Evolutionary conservation across 345 rosid species (phyloP), one percentile per base, ranked within the genome.

Genomic region (Angophora floribunda): DNA sequence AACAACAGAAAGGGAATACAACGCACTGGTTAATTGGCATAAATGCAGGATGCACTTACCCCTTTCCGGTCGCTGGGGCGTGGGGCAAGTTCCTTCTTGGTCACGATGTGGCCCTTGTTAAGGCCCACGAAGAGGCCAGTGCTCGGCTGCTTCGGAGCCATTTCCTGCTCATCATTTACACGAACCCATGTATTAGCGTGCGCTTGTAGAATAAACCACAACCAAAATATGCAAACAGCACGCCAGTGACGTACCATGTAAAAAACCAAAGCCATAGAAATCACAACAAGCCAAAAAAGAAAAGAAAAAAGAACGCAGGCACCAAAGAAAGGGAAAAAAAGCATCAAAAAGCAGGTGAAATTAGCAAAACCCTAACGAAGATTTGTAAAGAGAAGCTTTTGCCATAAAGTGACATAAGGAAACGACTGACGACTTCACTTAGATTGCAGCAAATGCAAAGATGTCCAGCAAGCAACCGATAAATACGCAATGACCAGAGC

Each of bases 41-140:
- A 9, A 21, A 47, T 28, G 80, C 9, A 59, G 75, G 49, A 84
- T 51, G 70, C 63, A 89, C 95, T 87, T 91, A 95, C 97, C 80
- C 96, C 97, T 91, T 93, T 95, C 32, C 95, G 92, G 57, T 88
- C 90, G 24, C 94, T 90, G 30, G 97, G 96, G 2, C 95, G 94
- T 14, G 94, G 94, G 32, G 93, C 90, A 65, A 90, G 87, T 86
- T 95, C 96, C 87, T 91, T 93, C 94, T 90, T 93, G 87, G 96
- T 94, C 22, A 94, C 95, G 59, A 95, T 86, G 67, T 95, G 96
- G 7, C 97, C 97, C 86, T 90, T 95, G 92, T 94, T 95, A 89
- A 94, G 88, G 24, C 97, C 97, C 22, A 94, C 96, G 86, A 92
- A 94, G 32, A 95, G 91, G 49, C 97, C 97, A 24, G 92, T 91